Conservation (phyloP, 495 filamentous ascomycete genomes). For the Gamarada debralockiae region DNA sequence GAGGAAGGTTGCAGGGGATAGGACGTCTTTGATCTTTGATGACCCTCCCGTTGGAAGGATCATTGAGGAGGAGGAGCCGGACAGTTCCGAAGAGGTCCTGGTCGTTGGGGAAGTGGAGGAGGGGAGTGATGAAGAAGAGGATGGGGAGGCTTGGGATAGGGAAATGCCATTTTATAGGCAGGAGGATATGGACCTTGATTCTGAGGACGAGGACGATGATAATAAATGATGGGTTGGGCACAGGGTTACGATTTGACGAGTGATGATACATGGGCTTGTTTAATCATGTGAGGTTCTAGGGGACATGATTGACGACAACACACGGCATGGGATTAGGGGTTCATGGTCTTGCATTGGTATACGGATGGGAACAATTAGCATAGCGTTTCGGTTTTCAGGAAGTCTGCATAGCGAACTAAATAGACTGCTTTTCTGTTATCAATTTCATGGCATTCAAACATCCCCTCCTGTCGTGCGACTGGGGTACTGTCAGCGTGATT, state of each 20-base stretch:
- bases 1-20: slow-evolving; percentile 38
- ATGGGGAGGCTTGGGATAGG: slow-evolving; percentile 11
- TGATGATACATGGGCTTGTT: background rate
- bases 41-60: slow-evolving; percentile 44
- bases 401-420: slow-evolving; percentile 1
- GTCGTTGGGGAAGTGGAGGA: slow-evolving; percentile 25
- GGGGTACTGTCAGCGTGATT: too few relatives aligned
- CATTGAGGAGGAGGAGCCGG: slow-evolving; percentile 48
- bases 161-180: slow-evolving; percentile 47
- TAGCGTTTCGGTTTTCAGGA: background rate
- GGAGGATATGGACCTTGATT: slow-evolving; percentile 35
- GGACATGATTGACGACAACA: background rate
- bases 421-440: background rate
- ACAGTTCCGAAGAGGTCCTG: slow-evolving; percentile 43
- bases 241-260: slow-evolving; percentile 7
- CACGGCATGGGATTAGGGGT: background rate
- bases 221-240: slow-evolving; percentile 17
- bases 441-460: background rate
- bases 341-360: background rate
- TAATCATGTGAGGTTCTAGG: too few relatives aligned
- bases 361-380: background rate
- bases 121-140: background rate
- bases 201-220: slow-evolving; percentile 21
- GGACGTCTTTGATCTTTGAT: slow-evolving; percentile 44
- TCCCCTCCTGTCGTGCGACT: too few relatives aligned